Conservation (phyloP, 163 green algal genomes). For the Coccomyxa subellipsoidea region DNA sequence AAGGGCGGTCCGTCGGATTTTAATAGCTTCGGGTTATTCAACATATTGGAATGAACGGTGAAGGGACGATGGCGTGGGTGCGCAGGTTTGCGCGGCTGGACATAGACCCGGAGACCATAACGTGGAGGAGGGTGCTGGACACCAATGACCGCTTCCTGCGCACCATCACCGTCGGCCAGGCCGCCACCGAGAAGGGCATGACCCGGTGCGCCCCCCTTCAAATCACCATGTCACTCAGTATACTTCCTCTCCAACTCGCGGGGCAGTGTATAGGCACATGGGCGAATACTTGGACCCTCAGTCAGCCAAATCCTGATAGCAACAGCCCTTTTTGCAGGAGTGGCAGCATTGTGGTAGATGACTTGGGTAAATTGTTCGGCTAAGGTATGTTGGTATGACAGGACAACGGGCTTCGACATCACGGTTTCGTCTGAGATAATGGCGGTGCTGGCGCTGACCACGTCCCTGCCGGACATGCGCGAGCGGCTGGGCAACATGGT, state of each 20-base stretch:
- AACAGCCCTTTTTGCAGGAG: no score
- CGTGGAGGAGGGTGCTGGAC: constrained; percentile 78
- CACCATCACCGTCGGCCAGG: constrained; percentile 56
- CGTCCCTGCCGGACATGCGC: constrained; percentile 87
- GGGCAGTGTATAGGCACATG: no score
- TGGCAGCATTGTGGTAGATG: no score
- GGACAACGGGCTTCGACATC: constrained; percentile 94
- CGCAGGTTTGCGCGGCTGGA: constrained; percentile 87
- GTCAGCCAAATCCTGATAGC: no score
- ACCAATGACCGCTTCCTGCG: constrained; percentile 85
- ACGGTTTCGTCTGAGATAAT: constrained; percentile 91
- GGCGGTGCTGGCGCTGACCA: constrained; percentile 92
- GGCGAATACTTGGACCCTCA: no score
- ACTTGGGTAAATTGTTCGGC: no score
- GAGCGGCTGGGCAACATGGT: constrained; percentile 90
- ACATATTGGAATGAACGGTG: neutral
- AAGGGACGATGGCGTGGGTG: neutral
- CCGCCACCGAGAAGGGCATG: constrained; percentile 79
- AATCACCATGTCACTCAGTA: no score
- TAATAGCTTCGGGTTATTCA: neutral
- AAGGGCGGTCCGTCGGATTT: no score
- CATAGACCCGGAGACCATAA: constrained; percentile 85
- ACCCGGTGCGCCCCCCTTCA: constrained; percentile 46
- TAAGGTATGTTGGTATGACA: neutral
- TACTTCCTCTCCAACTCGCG: no score